phyloP scores from a whole-genome alignment of 169 alveolate genomes.

The Eimeria acervulina region DNA sequence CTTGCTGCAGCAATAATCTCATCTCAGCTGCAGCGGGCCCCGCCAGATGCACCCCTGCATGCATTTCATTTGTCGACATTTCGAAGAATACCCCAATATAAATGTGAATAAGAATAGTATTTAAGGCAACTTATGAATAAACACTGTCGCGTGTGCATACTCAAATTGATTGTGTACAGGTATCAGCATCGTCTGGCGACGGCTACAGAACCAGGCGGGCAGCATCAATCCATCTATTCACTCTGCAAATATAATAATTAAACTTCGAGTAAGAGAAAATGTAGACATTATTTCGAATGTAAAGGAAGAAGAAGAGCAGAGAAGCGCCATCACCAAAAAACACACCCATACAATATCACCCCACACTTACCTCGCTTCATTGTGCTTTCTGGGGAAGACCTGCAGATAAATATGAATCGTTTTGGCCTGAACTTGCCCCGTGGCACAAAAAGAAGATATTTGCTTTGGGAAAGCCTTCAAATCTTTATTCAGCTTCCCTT shows the following conservation, averaged over 20 bases:
- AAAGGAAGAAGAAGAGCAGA: not conserved
- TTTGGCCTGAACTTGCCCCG: not conserved
- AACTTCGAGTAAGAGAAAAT: no score
- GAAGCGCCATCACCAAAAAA: not conserved
- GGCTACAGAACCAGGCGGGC: no score
- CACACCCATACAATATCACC: not conserved
- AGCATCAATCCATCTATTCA: no score
- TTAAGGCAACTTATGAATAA: not conserved
- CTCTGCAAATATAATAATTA: no score
- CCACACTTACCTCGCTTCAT: conserved; percentile 74
- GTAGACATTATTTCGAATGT: not conserved
- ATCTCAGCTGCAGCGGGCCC: not conserved
- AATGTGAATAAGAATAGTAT: not conserved
- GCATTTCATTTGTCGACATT: not conserved
- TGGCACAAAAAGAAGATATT: not conserved
- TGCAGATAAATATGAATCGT: not conserved
- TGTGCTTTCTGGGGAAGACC: conserved; percentile 18
- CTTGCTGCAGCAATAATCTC: not conserved
- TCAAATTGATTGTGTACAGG: no score
- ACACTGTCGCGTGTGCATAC: not conserved
- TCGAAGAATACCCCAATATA: not conserved
- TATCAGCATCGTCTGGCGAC: no score
- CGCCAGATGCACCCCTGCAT: no score
- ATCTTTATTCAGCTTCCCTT: not conserved
- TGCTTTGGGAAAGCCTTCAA: no score